A percentile compares a stretch with the other conserved stretches of the same genome.
Conservation (phyloP, 2,329 filamentous ascomycete genomes). For the Epichloe coenophiala region DNA sequence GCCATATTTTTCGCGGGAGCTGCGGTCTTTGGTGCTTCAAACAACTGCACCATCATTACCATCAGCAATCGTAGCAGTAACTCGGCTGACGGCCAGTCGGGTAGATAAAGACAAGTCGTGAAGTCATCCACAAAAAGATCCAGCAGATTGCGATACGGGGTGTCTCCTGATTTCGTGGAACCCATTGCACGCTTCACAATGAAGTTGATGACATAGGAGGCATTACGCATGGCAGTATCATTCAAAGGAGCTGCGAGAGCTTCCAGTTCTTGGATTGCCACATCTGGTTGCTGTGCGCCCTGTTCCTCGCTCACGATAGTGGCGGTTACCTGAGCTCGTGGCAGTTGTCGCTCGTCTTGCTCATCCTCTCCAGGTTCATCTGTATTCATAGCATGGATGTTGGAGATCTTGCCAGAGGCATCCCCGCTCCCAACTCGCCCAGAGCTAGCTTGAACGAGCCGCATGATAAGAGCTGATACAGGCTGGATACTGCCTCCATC, state of each 20-base stretch:
- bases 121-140: constrained; percentile 96
- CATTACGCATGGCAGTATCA: constrained; percentile 58
- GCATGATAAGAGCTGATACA: constrained; percentile 88
- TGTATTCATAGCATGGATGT: constrained; percentile 28
- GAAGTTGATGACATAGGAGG: constrained; percentile 70
- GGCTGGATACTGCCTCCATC: constrained; percentile 86
- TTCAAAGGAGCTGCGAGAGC: constrained; percentile 48
- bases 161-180: constrained; percentile 84
- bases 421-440: constrained; percentile 40
- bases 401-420: constrained; percentile 17
- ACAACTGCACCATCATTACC: constrained; percentile 63
- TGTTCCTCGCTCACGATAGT: constrained; percentile 40
- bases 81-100: constrained; percentile 90
- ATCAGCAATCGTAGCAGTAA: constrained; percentile 69
- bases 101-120: constrained; percentile 71
- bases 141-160: constrained; percentile 86
- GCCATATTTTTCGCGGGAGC: constrained; percentile 87
- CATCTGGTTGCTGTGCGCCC: constrained; percentile 37
- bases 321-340: constrained; percentile 18
- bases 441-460: constrained; percentile 85
- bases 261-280: constrained; percentile 45
- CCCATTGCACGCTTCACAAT: constrained; percentile 76
- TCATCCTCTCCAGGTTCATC: constrained; percentile 24
- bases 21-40: constrained; percentile 68
- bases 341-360: constrained; percentile 11